phyloP scores from a whole-genome alignment of 1,284 basidiomycete species.

The Pyrrhoderma lamaoense region DNA sequence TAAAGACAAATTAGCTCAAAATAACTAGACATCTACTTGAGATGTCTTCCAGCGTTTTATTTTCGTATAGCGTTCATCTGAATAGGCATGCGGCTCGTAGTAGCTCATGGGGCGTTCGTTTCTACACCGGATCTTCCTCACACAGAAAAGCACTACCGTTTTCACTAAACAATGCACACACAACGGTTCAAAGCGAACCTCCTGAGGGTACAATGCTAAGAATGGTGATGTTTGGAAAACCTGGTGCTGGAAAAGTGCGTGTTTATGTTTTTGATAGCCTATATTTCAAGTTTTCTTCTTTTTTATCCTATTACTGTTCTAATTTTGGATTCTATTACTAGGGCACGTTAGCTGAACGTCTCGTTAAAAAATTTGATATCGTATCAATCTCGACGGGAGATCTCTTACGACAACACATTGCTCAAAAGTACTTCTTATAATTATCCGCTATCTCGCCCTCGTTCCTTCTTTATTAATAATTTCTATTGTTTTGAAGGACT shows the following conservation, averaged over 20 bases:
- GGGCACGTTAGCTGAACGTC: conserved; percentile 66
- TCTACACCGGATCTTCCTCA: conserved; percentile 35
- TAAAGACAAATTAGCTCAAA: neutral
- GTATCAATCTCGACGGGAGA: conserved; percentile 74
- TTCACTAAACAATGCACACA: conserved; percentile 36
- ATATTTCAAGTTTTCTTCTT: neutral
- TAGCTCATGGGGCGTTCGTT: conserved; percentile 18
- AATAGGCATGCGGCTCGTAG: neutral
- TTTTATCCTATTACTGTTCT: neutral
- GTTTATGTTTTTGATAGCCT: neutral
- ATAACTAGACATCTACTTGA: neutral
- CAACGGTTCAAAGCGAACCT: conserved; percentile 26
- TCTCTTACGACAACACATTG: conserved; percentile 72
- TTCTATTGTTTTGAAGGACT: conserved; percentile 52
- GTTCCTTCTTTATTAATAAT: conserved; percentile 2
- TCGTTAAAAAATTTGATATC: conserved; percentile 73
- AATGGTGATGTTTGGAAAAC: conserved; percentile 81
- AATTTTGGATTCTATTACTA: conserved; percentile 16
- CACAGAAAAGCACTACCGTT: conserved; percentile 44
- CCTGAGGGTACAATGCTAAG: conserved; percentile 40
- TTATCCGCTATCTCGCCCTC: neutral
- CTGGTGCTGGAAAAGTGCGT: conserved; percentile 57
- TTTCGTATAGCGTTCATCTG: neutral
- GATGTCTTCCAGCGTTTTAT: neutral
- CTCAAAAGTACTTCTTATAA: conserved; percentile 40